phyloP scores from a whole-genome alignment of 306 rosid genomes.

The Lathyrus aphaca region DNA sequence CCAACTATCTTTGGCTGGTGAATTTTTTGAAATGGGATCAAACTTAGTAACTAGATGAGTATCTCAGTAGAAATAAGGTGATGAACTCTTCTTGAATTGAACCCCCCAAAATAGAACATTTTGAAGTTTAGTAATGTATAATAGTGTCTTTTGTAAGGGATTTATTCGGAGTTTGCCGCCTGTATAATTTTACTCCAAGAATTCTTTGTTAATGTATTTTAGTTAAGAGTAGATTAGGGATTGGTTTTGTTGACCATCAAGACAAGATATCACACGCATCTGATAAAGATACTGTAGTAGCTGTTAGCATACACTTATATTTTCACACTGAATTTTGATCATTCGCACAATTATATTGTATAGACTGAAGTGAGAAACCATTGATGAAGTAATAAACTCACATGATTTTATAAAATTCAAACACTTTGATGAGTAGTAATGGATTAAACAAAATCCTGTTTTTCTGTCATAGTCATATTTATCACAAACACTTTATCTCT shows the following conservation, averaged over 20 bases:
- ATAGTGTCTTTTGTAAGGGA: not conserved
- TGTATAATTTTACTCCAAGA: not conserved
- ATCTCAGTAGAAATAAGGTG: not conserved
- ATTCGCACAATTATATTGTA: not conserved
- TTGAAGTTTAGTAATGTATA: not conserved
- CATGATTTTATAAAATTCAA: slow-evolving; percentile 4
- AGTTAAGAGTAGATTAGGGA: not conserved
- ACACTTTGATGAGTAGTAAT: slow-evolving; percentile 3
- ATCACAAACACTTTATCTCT: not conserved
- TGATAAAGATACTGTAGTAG: no score
- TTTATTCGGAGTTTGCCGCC: not conserved
- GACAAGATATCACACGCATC: slow-evolving; percentile 12
- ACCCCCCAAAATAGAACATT: not conserved
- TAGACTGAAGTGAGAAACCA: slow-evolving; percentile 29
- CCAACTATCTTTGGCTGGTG: not conserved
- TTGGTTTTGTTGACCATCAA: not conserved
- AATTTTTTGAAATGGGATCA: not conserved
- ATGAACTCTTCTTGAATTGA: not conserved
- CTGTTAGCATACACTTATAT: no score
- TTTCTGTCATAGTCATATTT: slow-evolving; percentile 9
- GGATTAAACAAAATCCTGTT: slow-evolving; percentile 19
- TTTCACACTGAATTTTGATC: slow-evolving; percentile 16
- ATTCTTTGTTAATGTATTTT: not conserved
- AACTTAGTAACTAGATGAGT: not conserved
- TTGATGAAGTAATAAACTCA: slow-evolving; percentile 10